A percentile compares a stretch with the other conserved stretches of the same genome.
These are phyloP conservation scores for Nicotiana undulata DNA, from an alignment of 257 asterid genomes.

Conservation along the genomic window DNA sequence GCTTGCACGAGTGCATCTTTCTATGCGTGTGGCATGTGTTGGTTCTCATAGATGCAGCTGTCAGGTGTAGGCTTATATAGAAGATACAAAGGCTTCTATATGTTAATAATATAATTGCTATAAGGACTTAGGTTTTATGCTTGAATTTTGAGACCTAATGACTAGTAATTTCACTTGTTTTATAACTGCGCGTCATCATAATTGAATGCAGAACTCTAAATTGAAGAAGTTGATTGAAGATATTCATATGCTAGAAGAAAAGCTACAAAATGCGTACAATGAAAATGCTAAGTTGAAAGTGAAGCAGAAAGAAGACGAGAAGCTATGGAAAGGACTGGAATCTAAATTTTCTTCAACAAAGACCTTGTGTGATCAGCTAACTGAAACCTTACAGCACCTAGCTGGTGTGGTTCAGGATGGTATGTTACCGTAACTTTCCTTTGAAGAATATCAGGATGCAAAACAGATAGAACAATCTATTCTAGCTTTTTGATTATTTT, in stretches of 20 bases:
- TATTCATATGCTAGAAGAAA: slow-evolving; percentile 63
- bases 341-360: slow-evolving; percentile 77
- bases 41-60: neutral
- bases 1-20: neutral
- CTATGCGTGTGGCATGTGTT: neutral
- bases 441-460: neutral
- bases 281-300: slow-evolving; percentile 82
- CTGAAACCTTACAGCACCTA: slow-evolving; percentile 65
- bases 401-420: slow-evolving; percentile 79
- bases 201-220: slow-evolving; percentile 63
- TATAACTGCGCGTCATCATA: neutral
- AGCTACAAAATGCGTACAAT: slow-evolving; percentile 73
- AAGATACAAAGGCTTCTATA: neutral
- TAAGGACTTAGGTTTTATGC: neutral
- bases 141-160: neutral
- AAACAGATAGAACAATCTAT: neutral
- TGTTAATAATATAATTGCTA: neutral
- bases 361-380: slow-evolving; percentile 70
- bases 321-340: slow-evolving; percentile 92
- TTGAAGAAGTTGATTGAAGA: slow-evolving; percentile 72
- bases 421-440: slow-evolving; percentile 18
- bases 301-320: slow-evolving; percentile 90
- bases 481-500: slow-evolving; percentile 1
- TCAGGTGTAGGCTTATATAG: neutral
- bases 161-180: slow-evolving; percentile 7